Evolutionary conservation across 345 rosid species (phyloP), one percentile per base, ranked within the genome.

Genomic region (Hibiscus syriacus): DNA sequence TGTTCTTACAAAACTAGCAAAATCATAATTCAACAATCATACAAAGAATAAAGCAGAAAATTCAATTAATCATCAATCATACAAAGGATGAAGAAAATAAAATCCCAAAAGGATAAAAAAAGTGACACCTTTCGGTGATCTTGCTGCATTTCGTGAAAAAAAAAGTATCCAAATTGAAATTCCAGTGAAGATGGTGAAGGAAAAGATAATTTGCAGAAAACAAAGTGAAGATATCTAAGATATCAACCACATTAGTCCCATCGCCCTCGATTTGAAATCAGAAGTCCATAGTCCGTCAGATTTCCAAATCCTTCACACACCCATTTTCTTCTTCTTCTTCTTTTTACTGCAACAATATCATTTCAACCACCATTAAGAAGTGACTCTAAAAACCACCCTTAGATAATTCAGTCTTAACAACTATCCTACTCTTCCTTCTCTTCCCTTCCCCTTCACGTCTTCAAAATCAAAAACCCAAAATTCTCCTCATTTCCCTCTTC

Each of bases 231-330:
- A 58, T 52, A 48, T 45, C 55, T 49, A 48, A 19, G n/a, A 49
- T 55, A 65, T 86, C 84, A 92, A 49, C 91, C 96, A 70, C 96
- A 92, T 84, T 88, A 85, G 72, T 90, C 91, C 92, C 94, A 83
- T 54, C 89, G 64, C 73, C 86, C 87, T 66, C 88, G 76, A 74
- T 90, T 81, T 77, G 90, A 77, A 64, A 86, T 86, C 36, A 82
- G 70, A 75, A 87, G 68, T 19, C 81, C 85, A 38, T 72, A 84
- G 76, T 83, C 85, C 84, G 79, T 71, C 76, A 86, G 58, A 70
- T 86, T 79, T 79, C 83, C 80, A 67, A 73, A 73, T 79, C 85
- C 80, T 83, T 77, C 91, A 80, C 81, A 48, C 84, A 82, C 83
- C 2, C 26, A 7, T 1, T 20, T 12, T 13, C 29, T 6, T 45